phyloP scores from a whole-genome alignment of 495 filamentous ascomycete species.

The Talaromyces stipitatus region DNA sequence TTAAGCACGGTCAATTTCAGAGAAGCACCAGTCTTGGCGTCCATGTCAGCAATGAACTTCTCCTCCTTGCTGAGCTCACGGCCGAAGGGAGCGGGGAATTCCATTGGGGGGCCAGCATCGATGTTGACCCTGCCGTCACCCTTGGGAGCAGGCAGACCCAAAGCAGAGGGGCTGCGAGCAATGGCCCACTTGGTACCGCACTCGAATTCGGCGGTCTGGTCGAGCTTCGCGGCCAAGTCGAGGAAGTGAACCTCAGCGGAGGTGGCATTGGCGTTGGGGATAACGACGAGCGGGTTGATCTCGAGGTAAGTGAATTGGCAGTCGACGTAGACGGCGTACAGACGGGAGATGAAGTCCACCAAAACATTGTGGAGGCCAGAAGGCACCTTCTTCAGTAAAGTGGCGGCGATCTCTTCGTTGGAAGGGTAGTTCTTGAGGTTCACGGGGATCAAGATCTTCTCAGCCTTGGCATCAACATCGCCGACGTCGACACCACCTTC shows the following conservation, averaged over 20 bases:
- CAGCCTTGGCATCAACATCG: conserved; percentile 97
- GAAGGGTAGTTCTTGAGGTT: conserved; percentile 92
- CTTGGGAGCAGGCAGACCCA: conserved; percentile 63
- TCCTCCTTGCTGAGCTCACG: conserved; percentile 98
- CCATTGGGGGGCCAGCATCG: conserved; percentile 95
- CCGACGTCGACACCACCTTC: conserved; percentile 99
- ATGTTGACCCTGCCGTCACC: conserved; percentile 73
- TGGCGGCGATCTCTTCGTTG: conserved; percentile 81
- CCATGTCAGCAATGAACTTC: conserved; percentile 95
- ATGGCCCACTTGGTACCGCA: conserved; percentile 98
- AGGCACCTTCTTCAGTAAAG: conserved; percentile 87
- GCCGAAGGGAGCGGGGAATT: conserved; percentile 97
- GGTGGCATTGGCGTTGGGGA: conserved; percentile 85
- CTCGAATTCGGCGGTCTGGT: conserved; percentile 99
- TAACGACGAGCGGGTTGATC: conserved; percentile 98
- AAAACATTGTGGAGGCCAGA: conserved; percentile 95
- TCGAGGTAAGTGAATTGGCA: conserved; percentile 99
- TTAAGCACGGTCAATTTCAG: conserved; percentile 98
- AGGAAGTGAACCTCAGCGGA: conserved; percentile 96
- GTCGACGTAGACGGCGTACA: conserved; percentile 98
- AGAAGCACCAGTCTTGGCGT: conserved; percentile 98
- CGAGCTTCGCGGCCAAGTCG: conserved; percentile 95
- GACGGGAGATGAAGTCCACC: conserved; percentile 90
- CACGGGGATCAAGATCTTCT: conserved; percentile 96
- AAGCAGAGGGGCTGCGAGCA: conserved; percentile 77